Conservation (phyloP, 257 asterid genomes). For the Primulina huaijiensis region DNA sequence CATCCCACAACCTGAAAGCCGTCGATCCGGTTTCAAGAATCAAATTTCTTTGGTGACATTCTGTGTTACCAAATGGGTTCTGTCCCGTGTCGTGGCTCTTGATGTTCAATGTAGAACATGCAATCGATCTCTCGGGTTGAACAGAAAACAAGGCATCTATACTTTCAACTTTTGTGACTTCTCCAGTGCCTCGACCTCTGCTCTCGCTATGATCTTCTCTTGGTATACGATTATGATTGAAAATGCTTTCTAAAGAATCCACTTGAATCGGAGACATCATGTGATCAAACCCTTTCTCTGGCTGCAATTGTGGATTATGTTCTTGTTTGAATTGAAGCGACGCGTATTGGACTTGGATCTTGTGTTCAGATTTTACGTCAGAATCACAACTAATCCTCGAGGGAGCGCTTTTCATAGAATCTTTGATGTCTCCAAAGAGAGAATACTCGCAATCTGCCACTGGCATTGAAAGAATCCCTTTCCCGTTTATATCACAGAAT, state of each 20-base stretch:
- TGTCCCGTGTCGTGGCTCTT: conserved; percentile 38
- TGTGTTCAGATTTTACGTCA: conserved; percentile 37
- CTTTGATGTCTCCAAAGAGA: conserved; percentile 28
- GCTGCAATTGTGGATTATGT: conserved; percentile 27
- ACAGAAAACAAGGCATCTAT: conserved; percentile 34
- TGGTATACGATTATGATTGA: conserved; percentile 20
- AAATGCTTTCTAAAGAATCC: conserved; percentile 23
- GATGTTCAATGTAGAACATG: conserved; percentile 36
- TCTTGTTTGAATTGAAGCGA: conserved; percentile 43
- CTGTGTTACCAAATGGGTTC: conserved; percentile 30
- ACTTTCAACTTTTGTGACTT: conserved; percentile 32
- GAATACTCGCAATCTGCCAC: conserved; percentile 29
- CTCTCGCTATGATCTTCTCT: conserved; percentile 23
- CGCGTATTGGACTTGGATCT: conserved; percentile 31
- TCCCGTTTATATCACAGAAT: conserved; percentile 30
- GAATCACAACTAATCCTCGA: conserved; percentile 33
- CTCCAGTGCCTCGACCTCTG: conserved; percentile 26
- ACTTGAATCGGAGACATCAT: conserved; percentile 23
- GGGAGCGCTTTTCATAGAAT: conserved; percentile 35
- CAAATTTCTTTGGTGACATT: conserved; percentile 36
- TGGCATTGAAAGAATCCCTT: conserved; percentile 34
- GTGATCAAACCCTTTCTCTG: conserved; percentile 29
- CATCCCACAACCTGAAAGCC: conserved; percentile 40
- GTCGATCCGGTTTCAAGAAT: conserved; percentile 32
- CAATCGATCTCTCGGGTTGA: conserved; percentile 37